Base-by-base conservation (phyloP, 129 eudicot species). In the Chrysanthemum lavandulifolium region DNA sequence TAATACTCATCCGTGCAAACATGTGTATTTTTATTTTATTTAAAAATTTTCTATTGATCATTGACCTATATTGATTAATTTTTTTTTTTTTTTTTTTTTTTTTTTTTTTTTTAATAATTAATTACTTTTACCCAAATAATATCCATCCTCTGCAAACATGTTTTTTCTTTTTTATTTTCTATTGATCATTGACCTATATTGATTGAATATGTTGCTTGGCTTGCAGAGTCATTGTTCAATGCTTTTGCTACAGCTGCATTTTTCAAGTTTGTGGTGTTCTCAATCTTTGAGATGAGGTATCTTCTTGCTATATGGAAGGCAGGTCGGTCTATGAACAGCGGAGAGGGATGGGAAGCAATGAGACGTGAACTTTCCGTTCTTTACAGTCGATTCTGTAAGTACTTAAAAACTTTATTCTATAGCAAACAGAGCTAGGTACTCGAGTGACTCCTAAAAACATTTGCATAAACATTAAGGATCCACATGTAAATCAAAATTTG, bases 241-340 rank as follows among this genome's bases (percentile, higher is more conserved):
- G 98, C 98, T 12, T 94, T 94, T 77, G 98, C 98, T 66, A 94
- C 98, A 12, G 98, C 98, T 63, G 98, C 98, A 14, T 94, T 94
- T 84, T 94, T 94, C 79, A 94, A 94, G 81, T 94, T 94, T 61
- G 98, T 94, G 50, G 98, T 94, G 57, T 94, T 94, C 80, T 90
- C 98, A 13, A 94, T 94, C 74, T 94, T 94, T 86, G 98, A 94
- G 84, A 94, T 94, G 98, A 86, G 98, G 65, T 94, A 94, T 81
- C 98, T 94, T 76, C 95, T 94, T 67, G 98, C 98, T 21, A 94
- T 94, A 66, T 94, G 98, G 98, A 94, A 94, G 84, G 98, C 98
- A 7, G 82, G 83, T 84, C 84, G 98, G 70, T 88, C 98, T 67
- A 51, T 79, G 55, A 94, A 80, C 56, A 89, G 80, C 25, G 97